Evolutionary conservation across 805 yeast species (phyloP).

Genomic region (Sungouiozyma ichnusensis): DNA sequence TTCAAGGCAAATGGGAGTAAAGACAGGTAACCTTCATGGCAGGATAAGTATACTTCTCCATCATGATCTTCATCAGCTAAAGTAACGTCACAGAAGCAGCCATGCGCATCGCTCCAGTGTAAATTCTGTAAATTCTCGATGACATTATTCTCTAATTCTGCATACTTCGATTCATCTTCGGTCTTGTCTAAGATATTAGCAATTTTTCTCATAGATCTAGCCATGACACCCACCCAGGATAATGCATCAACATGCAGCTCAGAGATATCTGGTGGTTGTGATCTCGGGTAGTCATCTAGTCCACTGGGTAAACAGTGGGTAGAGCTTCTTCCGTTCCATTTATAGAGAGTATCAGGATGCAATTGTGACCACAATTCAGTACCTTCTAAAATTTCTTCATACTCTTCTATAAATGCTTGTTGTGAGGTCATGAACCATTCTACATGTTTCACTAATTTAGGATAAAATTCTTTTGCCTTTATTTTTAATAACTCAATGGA

Average conservation of each 20-base stretch:
- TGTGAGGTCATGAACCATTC: conserved; percentile 81
- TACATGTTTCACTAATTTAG: conserved; percentile 64
- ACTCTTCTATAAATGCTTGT: conserved; percentile 59
- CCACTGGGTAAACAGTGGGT: conserved; percentile 89
- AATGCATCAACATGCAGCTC: conserved; percentile 85
- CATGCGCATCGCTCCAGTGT: conserved; percentile 67
- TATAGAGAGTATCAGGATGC: conserved; percentile 53
- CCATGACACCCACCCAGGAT: conserved; percentile 91
- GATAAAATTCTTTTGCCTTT: conserved; percentile 60
- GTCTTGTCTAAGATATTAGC: conserved; percentile 50
- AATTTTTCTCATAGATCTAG: conserved; percentile 65
- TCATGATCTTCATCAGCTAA: conserved; percentile 59
- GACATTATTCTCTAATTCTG: conserved; percentile 44
- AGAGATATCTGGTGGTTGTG: conserved; percentile 67
- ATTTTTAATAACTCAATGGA: conserved; percentile 49
- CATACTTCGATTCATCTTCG: conserved; percentile 49
- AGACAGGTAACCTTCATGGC: conserved; percentile 83
- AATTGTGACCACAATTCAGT: conserved; percentile 28
- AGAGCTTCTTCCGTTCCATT: conserved; percentile 89
- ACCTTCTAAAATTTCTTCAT: conserved; percentile 34
- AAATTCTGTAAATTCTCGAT: conserved; percentile 53
- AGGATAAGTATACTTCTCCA: conserved; percentile 30
- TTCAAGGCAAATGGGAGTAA: conserved; percentile 75
- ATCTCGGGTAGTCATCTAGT: conserved; percentile 89
- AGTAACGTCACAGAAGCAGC: conserved; percentile 73